Evolutionary conservation across 1,284 basidiomycete species (phyloP), one percentile per base, ranked within the genome.

Genomic region (Exsudoporus floridanus): DNA sequence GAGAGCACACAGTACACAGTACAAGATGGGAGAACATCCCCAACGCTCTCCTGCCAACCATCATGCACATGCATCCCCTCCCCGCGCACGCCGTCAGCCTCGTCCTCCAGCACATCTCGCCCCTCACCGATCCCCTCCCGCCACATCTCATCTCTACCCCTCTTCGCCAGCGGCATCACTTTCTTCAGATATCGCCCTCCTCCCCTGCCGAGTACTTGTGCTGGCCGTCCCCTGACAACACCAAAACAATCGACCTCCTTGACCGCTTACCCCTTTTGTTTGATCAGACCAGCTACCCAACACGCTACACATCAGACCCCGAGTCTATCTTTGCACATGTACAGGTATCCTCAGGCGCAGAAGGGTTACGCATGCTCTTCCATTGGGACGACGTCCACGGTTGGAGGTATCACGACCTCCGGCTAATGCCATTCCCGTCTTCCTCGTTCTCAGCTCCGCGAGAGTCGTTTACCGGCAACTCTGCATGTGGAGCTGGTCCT

Each of bases 391-490:
- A 58, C 14, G 63, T 71, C 5, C 73, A 72, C 34, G 73, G 72
- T 36, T 90, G 88, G 88, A 82, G 75, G 62, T 90, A 86, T 60
- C 85, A 88, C 66, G 84, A 89, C 66, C 71, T 79, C 23, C 74
- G 77, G 45, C 65, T 80, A 58, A 87, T 88, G 83, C 87, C 87
- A n/a, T 88, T 88, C 63, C 88, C 88, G 21, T 60, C 74, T n/a
- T 61, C 72, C 47, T 72, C 77, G n/a, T 70, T 70, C 50, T 56
- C 74, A 9, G 72, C 75, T 8, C 71, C 82, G 27, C 66, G 74
- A 14, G 72, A 76, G 37, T 69, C 73, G 23, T 58, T 73, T 41
- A 58, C 60, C 39, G 37, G 25, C 37, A 30, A 14, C 10, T 53
- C 51, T 18, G 12, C 31, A 9, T 30, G 16, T 23, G 40, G 19